Evolutionary conservation across 2,329 filamentous ascomycete genomes (phyloP).

Genomic region (Herpotrichia juniperi): DNA sequence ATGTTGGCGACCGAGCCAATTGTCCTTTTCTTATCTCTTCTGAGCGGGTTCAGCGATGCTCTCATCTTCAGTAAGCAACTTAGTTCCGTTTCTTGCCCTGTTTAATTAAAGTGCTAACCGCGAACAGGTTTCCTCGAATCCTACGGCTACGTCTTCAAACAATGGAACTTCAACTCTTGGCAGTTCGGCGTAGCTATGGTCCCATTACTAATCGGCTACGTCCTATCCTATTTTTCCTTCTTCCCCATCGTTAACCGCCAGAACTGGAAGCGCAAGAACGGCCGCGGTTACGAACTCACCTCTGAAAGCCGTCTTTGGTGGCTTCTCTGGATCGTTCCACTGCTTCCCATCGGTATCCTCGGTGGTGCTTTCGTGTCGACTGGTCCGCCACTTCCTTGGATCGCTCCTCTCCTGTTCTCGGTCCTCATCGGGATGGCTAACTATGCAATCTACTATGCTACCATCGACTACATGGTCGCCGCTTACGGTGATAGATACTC

Average conservation of each 20-base stretch:
- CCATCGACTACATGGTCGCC: slow-evolving; percentile 79
- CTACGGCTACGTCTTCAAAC: slow-evolving; percentile 68
- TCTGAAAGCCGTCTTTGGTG: slow-evolving; percentile 71
- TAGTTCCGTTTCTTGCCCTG: not conserved
- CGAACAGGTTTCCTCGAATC: slow-evolving; percentile 67
- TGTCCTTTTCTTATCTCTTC: slow-evolving; percentile 71
- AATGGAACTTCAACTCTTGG: slow-evolving; percentile 67
- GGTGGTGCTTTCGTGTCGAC: slow-evolving; percentile 65
- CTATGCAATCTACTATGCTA: slow-evolving; percentile 75
- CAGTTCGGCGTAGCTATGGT: slow-evolving; percentile 61
- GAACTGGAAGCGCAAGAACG: slow-evolving; percentile 51
- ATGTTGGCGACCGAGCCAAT: slow-evolving; percentile 80
- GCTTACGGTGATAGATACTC: slow-evolving; percentile 72
- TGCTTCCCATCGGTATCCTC: slow-evolving; percentile 69
- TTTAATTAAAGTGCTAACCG: not conserved
- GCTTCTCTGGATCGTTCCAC: slow-evolving; percentile 65
- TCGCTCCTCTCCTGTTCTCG: slow-evolving; percentile 58
- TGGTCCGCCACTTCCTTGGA: slow-evolving; percentile 70
- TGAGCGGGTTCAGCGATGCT: slow-evolving; percentile 75
- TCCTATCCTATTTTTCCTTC: slow-evolving; percentile 66
- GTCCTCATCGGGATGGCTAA: slow-evolving; percentile 69
- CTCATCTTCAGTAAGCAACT: slow-evolving; percentile 71
- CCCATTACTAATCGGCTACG: slow-evolving; percentile 69
- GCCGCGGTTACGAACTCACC: slow-evolving; percentile 56
- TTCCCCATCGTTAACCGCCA: slow-evolving; percentile 57